These are phyloP conservation scores for Colletotrichum scovillei DNA, from an alignment of 2,329 filamentous ascomycete genomes.

Conservation along the genomic window DNA sequence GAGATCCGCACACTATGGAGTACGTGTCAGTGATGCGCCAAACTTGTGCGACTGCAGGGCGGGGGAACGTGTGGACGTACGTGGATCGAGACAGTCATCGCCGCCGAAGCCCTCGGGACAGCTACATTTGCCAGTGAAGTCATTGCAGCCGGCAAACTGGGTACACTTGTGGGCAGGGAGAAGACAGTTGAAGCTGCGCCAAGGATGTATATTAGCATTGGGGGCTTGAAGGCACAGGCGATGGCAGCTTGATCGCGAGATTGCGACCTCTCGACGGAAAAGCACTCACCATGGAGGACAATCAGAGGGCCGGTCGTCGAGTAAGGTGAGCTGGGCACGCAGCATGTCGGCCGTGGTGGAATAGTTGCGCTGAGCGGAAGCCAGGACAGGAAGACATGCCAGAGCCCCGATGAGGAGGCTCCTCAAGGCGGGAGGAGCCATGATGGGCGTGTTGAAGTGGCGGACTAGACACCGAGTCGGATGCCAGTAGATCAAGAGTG, in stretches of 20 bases:
- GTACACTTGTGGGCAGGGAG: conserved; percentile 91
- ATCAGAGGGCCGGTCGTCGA: conserved; percentile 78
- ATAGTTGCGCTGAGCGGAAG: conserved; percentile 61
- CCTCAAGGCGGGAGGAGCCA: conserved; percentile 52
- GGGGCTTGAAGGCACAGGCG: neutral
- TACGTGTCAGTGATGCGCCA: conserved; percentile 34
- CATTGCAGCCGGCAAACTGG: conserved; percentile 90
- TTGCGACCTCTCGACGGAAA: conserved; percentile 26
- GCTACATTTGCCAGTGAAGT: conserved; percentile 90
- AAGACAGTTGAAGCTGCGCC: conserved; percentile 92
- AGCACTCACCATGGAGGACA: conserved; percentile 79
- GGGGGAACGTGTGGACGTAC: conserved; percentile 53
- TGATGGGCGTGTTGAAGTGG: conserved; percentile 38
- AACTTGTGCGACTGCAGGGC: neutral
- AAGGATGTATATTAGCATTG: conserved; percentile 41
- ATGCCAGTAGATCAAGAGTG: neutral
- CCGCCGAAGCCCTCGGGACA: conserved; percentile 95
- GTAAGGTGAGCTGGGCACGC: conserved; percentile 74
- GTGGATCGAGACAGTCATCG: conserved; percentile 89
- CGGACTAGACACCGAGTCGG: conserved; percentile 12
- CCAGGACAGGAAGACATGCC: conserved; percentile 52
- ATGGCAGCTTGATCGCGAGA: neutral
- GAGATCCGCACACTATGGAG: conserved; percentile 80
- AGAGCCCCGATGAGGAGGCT: conserved; percentile 53
- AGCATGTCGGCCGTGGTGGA: conserved; percentile 68